Evolutionary conservation across 1,139 yeast genomes (phyloP), one percentile per base, ranked within the genome.

Genomic region (Suzukiozyma palmioleophila): DNA sequence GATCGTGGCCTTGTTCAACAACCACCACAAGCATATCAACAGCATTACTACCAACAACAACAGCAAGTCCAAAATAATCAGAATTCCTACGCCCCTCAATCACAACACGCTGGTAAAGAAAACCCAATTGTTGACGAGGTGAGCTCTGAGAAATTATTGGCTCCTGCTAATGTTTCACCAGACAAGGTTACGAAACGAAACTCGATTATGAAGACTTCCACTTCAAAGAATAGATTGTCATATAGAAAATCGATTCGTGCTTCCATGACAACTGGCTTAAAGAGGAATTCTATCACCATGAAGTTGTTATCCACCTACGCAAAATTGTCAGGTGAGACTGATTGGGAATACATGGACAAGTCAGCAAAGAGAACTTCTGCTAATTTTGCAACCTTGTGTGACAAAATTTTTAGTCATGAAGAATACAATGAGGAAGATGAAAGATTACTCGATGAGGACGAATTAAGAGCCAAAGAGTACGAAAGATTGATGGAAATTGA

Each of bases 331-430:
- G 77, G 78, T 41, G 87, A 81, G 44, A 70, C 76, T 36, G 84
- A 79, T 44, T 78, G 87, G 81, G 84, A 80, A 52, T 77, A 77
- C 50, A 76, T 82, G 64, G 86, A 82, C 50, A 79, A 77, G 51
- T 87, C 80, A 57, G 80, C 88, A 13, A 82, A 78, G 61, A 73
- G 92, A 60, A 81, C 89, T 2, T 79, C 87, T 28, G 81, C 87
- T 10, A 84, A 85, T 42, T 84, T 84, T 65, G 92, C 89, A 9
- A 75, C 84, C 3, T 66, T 84, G 36, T 82, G 88, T 67, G 90
- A 84, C 60, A 81, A 79, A 57, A 78, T 84, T 43, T 84, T 84
- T 62, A 83, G 78, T 47, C 75, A 72, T 50, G 76, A 72, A 49
- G 66, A 61, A 3, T 78, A 79, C 53, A 78, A 78, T 48, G 74